Evolutionary conservation across 371 early-diverging fungal genomes (phyloP), one percentile per base, ranked within the genome.

Genomic region (Circinella umbellata): DNA sequence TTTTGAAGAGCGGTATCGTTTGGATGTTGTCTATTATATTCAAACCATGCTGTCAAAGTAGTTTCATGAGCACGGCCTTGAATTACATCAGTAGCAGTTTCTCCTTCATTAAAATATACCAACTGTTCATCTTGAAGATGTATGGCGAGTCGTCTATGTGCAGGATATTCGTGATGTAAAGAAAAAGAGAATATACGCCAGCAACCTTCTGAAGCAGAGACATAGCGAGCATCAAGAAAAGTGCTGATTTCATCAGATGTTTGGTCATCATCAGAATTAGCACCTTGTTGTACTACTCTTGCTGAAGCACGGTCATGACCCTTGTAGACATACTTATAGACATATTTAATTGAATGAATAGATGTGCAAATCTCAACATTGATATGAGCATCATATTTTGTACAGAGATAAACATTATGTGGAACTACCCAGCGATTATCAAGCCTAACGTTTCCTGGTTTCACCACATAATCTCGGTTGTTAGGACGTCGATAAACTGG

Each of bases 371-470:
- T 66, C 62, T 84, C 79, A 4, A 84, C 77, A 61, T 84, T 79
- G 36, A 81, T 79, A 61, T 81, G 76, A 0, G 78, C 76, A 46
- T 78, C 69, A 70, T 79, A 84, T 67, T 80, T 84, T 1, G 76
- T 76, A n/a, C 18, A 37, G 3, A 81, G 69, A 34, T 66, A 84
- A 0, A 53, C 75, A 39, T 75, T 84, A 42, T 84, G 63, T 3
- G 79, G 80, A 4, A 80, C 73, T 35, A 78, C 67, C 75, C 72
- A 77, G 11, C 66, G 6, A 61, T 81, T 81, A 48, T 77, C 57
- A 63, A 39, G 11, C 15, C n/a, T 13, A 57, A 5, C 68, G 27
- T 27, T 27, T 38, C 1, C 17, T 7, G 10, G 8, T 20, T 20
- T 20, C 13, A 17, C 15, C 18, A 9, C 4, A 9, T 38, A 27